These are phyloP conservation scores for Haematococcus sp. DNA, from an alignment of 139 green algal genomes.

Conservation along the genomic window DNA sequence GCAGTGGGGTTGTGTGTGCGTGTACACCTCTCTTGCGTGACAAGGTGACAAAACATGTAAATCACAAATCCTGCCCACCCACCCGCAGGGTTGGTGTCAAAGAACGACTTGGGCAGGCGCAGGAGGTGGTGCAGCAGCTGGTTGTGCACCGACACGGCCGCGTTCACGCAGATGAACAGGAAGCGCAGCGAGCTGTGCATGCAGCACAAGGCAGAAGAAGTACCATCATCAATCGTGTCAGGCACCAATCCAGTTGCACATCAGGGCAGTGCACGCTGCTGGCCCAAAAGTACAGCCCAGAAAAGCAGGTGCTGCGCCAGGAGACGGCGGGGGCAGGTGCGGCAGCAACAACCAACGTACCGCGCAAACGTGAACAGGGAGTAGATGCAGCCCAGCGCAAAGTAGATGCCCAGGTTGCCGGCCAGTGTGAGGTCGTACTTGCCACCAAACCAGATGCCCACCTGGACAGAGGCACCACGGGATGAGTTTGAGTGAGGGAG, in stretches of 20 bases:
- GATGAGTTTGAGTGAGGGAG: no score
- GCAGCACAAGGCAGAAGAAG: no score
- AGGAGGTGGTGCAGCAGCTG: constrained; percentile 64
- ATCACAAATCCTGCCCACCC: no score
- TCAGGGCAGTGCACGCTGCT: not conserved
- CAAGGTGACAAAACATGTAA: no score
- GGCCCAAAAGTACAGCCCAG: not conserved
- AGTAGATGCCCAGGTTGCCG: constrained; percentile 80
- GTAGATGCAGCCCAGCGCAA: constrained; percentile 51
- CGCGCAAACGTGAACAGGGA: constrained; percentile 43
- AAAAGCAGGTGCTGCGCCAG: not conserved
- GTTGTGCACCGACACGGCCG: constrained; percentile 59
- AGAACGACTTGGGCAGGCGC: constrained; percentile 82
- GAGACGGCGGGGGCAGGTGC: not conserved
- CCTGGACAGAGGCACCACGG: no score
- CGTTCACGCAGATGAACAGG: constrained; percentile 42
- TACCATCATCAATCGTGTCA: not conserved
- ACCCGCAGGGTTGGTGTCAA: constrained; percentile 87
- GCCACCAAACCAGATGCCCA: constrained; percentile 70
- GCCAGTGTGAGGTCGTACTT: constrained; percentile 28
- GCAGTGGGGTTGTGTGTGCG: not conserved
- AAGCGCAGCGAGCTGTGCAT: constrained; percentile 19
- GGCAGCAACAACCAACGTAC: constrained; percentile 15
- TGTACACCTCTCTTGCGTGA: not conserved
- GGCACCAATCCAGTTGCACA: not conserved